Evolutionary conservation across 257 asterid species (phyloP).

Genomic region (Scutellaria baicalensis): DNA sequence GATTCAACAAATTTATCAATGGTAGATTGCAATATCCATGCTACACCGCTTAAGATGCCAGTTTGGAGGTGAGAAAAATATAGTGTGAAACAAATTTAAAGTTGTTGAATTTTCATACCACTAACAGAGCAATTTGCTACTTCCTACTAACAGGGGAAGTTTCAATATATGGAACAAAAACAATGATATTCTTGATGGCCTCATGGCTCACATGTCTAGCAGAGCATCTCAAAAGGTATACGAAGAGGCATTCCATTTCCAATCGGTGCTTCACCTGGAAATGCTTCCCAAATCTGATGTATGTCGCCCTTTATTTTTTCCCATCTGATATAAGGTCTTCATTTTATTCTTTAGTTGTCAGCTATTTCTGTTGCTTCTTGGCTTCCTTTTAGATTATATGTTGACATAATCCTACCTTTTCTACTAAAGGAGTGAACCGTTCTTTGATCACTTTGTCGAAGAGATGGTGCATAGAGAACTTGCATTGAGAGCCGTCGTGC

Average conservation of each 20-base stretch:
- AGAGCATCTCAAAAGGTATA: constrained; percentile 38
- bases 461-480: constrained; percentile 39
- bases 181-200: constrained; percentile 26
- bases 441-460: constrained; percentile 42
- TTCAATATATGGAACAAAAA: constrained; percentile 34
- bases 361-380: neutral
- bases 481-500: constrained; percentile 46
- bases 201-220: constrained; percentile 47
- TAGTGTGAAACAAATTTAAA: neutral
- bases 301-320: constrained; percentile 68
- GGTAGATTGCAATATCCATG: constrained; percentile 1
- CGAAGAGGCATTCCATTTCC: constrained; percentile 36
- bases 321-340: constrained; percentile 41
- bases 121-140: neutral
- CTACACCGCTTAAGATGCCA: constrained; percentile 30
- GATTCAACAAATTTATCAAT: constrained; percentile 6
- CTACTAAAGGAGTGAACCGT: constrained; percentile 27
- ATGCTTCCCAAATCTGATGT: constrained; percentile 41
- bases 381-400: neutral
- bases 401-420: neutral
- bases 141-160: constrained; percentile 40
- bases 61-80: constrained; percentile 52
- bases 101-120: neutral
- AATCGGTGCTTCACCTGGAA: constrained; percentile 43
- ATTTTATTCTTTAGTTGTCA: neutral